Percentiles rank a stretch among this genome's conserved stretches.
phyloP scores from a whole-genome alignment of 352 stramenopile genomes.

The Phytopythium boreale region DNA sequence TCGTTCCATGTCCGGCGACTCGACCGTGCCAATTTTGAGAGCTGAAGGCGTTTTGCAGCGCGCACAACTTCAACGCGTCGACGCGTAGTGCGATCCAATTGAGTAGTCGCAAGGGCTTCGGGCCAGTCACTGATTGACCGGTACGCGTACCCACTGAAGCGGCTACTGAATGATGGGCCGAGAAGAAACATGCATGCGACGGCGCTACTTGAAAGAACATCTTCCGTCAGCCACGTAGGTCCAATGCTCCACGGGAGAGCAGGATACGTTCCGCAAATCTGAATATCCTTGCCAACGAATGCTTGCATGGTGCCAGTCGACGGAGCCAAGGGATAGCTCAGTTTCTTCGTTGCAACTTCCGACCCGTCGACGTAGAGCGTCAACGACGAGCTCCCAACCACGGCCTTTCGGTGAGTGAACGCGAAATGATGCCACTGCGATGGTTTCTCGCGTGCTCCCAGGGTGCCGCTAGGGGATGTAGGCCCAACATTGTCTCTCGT shows the following conservation, averaged over 20 bases:
- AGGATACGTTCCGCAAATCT: slow-evolving; percentile 61
- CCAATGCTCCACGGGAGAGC: slow-evolving; percentile 65
- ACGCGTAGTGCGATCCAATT: slow-evolving; percentile 55
- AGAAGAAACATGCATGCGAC: slow-evolving; percentile 66
- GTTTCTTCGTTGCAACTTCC: slow-evolving; percentile 72
- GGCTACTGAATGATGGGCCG: slow-evolving; percentile 53
- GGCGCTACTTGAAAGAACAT: slow-evolving; percentile 39
- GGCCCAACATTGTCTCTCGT: neutral
- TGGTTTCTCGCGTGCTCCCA: slow-evolving; percentile 19
- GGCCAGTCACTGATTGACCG: slow-evolving; percentile 65
- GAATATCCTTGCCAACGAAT: slow-evolving; percentile 73
- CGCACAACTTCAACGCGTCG: slow-evolving; percentile 48
- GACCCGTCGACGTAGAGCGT: slow-evolving; percentile 72
- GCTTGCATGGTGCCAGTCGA: slow-evolving; percentile 45
- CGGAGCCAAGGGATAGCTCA: slow-evolving; percentile 58
- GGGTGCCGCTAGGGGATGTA: neutral
- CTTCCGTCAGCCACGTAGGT: slow-evolving; percentile 62
- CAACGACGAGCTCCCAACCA: slow-evolving; percentile 68
- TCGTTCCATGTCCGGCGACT: slow-evolving; percentile 49
- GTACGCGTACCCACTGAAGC: slow-evolving; percentile 67
- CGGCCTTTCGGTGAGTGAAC: slow-evolving; percentile 65
- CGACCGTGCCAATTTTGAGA: slow-evolving; percentile 37
- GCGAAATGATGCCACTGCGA: slow-evolving; percentile 73
- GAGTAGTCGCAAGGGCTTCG: slow-evolving; percentile 53
- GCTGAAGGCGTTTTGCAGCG: slow-evolving; percentile 11